A percentile compares a stretch with the other conserved stretches of the same genome.
Evolutionary conservation across 1,284 basidiomycete species (phyloP).

Genomic region (Ceratobasidium sp.): DNA sequence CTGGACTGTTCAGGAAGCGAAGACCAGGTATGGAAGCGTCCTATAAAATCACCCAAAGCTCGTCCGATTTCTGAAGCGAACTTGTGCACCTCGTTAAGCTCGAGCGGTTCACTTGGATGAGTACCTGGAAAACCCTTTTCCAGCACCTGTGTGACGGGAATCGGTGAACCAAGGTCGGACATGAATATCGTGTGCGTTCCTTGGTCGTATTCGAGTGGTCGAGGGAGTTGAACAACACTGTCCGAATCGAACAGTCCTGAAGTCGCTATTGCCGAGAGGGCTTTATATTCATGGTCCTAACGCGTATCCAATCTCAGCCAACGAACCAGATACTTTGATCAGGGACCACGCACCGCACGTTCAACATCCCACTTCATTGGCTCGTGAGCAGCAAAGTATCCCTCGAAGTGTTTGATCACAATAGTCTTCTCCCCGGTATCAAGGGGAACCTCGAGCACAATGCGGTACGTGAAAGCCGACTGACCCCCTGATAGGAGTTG

Average conservation of each 20-base stretch:
- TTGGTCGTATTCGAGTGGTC: conserved; percentile 4
- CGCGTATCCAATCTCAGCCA: neutral
- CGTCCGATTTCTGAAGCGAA: neutral
- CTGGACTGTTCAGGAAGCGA: neutral
- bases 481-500: neutral
- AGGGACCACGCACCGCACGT: neutral
- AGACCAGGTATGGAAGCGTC: conserved; percentile 19
- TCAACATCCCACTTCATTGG: neutral
- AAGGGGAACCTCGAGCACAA: neutral
- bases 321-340: neutral
- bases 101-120: too few species aligned
- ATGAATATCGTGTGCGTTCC: conserved; percentile 21
- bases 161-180: neutral
- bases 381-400: neutral
- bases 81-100: neutral
- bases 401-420: conserved; percentile 18
- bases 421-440: neutral
- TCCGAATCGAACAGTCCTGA: neutral
- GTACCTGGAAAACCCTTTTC: neutral
- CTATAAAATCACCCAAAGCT: conserved; percentile 25
- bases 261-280: conserved; percentile 1
- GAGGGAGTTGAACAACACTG: conserved; percentile 11
- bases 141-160: neutral
- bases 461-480: conserved; percentile 11
- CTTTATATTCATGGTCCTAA: conserved; percentile 24